phyloP scores from a whole-genome alignment of 331 rosid genomes.

The Quercus lobata region DNA sequence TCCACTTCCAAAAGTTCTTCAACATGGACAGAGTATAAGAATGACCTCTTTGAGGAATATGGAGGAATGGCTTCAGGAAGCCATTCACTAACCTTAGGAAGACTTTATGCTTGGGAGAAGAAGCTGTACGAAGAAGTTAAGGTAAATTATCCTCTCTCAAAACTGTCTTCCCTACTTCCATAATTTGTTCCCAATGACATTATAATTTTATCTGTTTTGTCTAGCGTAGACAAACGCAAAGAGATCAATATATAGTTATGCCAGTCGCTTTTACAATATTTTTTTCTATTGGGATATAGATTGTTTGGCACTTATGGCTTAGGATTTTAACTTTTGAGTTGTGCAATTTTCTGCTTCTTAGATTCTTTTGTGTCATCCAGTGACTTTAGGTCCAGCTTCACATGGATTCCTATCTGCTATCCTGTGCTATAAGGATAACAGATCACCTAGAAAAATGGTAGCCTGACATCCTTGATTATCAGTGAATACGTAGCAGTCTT shows the following conservation, averaged over 20 bases:
- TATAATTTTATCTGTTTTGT: background rate
- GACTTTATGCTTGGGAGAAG: slow-evolving; percentile 97
- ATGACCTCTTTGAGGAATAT: slow-evolving; percentile 77
- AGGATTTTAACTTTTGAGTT: background rate
- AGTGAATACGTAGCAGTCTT: background rate
- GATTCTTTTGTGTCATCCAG: background rate
- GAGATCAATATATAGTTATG: background rate
- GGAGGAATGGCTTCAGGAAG: slow-evolving; percentile 95
- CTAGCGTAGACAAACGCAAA: background rate
- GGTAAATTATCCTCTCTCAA: slow-evolving; percentile 38
- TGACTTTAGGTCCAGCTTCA: background rate
- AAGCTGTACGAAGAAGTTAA: slow-evolving; percentile 92
- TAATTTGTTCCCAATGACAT: background rate
- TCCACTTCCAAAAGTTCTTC: slow-evolving; percentile 59
- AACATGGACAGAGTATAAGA: slow-evolving; percentile 70
- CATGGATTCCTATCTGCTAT: background rate
- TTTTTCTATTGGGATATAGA: background rate
- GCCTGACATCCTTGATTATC: background rate
- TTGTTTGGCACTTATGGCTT: background rate
- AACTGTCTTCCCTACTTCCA: background rate
- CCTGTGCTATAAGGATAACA: background rate
- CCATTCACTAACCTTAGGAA: slow-evolving; percentile 83
- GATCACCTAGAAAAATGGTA: background rate
- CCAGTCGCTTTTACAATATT: background rate
- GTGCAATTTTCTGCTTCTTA: background rate